Evolutionary conservation across 306 rosid species (phyloP).

Genomic region (Gastrolobium bilobum): DNA sequence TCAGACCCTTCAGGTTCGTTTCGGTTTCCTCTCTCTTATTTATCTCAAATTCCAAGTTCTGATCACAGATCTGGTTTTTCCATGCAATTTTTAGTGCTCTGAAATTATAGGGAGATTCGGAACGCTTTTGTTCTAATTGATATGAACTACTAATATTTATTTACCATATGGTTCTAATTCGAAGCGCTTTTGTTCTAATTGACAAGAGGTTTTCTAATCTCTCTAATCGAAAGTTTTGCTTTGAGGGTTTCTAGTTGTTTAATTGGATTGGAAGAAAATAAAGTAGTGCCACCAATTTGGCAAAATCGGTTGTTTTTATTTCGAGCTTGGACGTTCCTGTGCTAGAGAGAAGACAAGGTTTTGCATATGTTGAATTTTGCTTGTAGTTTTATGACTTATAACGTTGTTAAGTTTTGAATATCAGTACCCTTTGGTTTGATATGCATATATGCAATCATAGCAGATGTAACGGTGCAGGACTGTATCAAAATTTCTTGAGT

Average conservation of each 20-base stretch:
- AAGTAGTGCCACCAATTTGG: neutral
- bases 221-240: too few relatives aligned
- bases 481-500: neutral
- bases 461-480: neutral
- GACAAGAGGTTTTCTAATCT: too few relatives aligned
- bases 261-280: too few relatives aligned
- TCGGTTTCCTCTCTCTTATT: too few relatives aligned
- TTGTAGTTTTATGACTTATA: neutral
- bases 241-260: too few relatives aligned
- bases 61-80: slow-evolving; percentile 6
- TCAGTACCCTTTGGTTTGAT: neutral
- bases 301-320: neutral
- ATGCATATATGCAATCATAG: neutral
- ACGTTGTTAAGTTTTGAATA: neutral
- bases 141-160: too few relatives aligned
- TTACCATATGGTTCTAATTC: too few relatives aligned
- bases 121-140: too few relatives aligned
- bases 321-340: neutral
- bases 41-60: neutral
- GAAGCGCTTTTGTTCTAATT: too few relatives aligned
- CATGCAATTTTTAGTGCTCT: too few relatives aligned
- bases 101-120: slow-evolving; percentile 4
- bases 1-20: too few relatives aligned
- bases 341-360: neutral
- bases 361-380: slow-evolving; percentile 34